Percentiles rank a stretch among this genome's conserved stretches.
These are phyloP conservation scores for Didymella pinodella DNA, from an alignment of 2,329 filamentous ascomycete genomes.

Conservation along the genomic window DNA sequence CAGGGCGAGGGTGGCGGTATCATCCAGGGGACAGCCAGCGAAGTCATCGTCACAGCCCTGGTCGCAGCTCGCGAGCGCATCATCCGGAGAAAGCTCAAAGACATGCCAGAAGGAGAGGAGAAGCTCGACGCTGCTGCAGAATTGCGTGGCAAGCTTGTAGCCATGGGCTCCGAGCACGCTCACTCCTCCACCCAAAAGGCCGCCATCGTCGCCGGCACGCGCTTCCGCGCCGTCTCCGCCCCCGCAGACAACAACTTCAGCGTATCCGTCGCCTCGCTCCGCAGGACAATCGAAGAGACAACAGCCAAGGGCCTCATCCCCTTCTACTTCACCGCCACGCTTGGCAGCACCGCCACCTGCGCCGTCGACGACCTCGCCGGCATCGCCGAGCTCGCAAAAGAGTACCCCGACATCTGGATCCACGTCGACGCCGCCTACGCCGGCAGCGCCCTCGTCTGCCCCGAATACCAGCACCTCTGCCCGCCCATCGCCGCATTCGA, in stretches of 20 bases:
- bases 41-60: constrained; percentile 86
- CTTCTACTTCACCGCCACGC: constrained; percentile 83
- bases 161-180: constrained; percentile 78
- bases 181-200: constrained; percentile 90
- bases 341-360: constrained; percentile 89
- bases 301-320: constrained; percentile 76
- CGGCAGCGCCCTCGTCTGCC: constrained; percentile 81
- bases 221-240: constrained; percentile 75
- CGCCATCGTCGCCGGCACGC: constrained; percentile 83
- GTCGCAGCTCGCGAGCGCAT: constrained; percentile 78
- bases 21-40: constrained; percentile 91
- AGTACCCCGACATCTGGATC: constrained; percentile 77
- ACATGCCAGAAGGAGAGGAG: constrained; percentile 46
- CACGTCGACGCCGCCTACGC: constrained; percentile 95
- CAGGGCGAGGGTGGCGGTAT: constrained; percentile 83
- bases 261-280: constrained; percentile 71
- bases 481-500: constrained; percentile 72
- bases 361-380: constrained; percentile 82
- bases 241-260: constrained; percentile 70
- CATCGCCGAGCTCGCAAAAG: constrained; percentile 65
- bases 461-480: constrained; percentile 78
- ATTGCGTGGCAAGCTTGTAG: constrained; percentile 76
- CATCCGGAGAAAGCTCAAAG: constrained; percentile 58
- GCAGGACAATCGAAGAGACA: constrained; percentile 69
- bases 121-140: constrained; percentile 68